Conservation (phyloP, 345 rosid species). For the Reutealis trisperma region DNA sequence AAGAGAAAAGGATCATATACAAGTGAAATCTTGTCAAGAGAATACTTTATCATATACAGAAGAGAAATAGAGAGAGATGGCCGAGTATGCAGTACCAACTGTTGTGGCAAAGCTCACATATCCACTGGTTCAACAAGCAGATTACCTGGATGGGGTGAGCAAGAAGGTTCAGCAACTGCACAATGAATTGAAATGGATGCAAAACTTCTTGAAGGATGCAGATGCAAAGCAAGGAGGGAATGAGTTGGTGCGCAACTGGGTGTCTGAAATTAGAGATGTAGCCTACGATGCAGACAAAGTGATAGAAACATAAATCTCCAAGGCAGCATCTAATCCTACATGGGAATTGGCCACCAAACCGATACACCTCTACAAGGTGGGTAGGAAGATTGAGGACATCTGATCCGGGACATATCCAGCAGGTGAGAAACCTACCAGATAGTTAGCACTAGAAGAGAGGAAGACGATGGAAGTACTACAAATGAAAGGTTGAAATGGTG, state of each 20-base stretch:
- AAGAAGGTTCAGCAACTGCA: neutral
- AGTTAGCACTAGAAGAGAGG: neutral
- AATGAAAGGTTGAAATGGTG: constrained; percentile 13
- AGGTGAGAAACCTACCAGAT: neutral
- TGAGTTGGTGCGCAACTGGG: constrained; percentile 10
- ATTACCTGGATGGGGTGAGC: neutral
- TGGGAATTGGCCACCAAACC: constrained; percentile 8
- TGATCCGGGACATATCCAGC: neutral
- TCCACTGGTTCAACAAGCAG: neutral
- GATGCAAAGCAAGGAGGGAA: constrained; percentile 16
- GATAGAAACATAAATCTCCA: constrained; percentile 4
- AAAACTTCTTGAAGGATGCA: constrained; percentile 20
- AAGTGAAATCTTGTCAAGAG: neutral
- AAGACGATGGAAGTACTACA: neutral
- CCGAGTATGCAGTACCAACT: neutral
- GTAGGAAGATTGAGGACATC: constrained; percentile 15
- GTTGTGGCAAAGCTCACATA: neutral
- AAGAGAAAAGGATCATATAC: neutral
- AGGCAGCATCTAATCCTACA: neutral
- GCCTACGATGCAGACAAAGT: constrained; percentile 15
- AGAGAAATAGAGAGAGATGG: neutral
- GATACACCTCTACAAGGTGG: constrained; percentile 16
- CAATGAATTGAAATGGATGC: constrained; percentile 8
- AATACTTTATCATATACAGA: neutral
- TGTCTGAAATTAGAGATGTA: constrained; percentile 9